phyloP scores from a whole-genome alignment of 257 asterid genomes.

The Gentiana straminea region DNA sequence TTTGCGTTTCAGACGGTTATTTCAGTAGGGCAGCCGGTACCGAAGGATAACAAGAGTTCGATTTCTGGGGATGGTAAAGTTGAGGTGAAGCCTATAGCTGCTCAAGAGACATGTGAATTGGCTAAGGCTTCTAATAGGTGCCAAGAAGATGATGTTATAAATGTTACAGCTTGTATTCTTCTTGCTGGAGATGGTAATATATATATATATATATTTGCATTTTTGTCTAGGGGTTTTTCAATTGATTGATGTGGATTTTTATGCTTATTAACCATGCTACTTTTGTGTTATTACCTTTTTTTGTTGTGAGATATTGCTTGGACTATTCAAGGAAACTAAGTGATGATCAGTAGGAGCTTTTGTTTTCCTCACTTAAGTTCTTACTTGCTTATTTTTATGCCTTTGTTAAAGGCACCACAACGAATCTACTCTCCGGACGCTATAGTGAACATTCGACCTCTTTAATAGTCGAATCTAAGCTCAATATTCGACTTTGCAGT shows the following conservation, averaged over 20 bases:
- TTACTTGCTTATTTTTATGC: no score
- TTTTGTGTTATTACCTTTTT: no score
- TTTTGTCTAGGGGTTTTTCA: neutral
- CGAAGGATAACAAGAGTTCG: neutral
- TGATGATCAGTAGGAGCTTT: no score
- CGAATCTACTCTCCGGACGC: no score
- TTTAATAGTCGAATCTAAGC: no score
- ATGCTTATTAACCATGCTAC: neutral
- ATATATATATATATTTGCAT: neutral
- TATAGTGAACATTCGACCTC: no score
- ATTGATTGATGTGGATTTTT: neutral
- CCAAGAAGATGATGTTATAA: slow-evolving; percentile 18
- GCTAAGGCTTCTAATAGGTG: slow-evolving; percentile 22
- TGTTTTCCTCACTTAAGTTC: no score
- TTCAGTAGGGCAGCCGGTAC: neutral
- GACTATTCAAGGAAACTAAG: no score
- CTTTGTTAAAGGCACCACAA: no score
- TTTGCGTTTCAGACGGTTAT: slow-evolving; percentile 1
- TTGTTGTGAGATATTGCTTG: no score
- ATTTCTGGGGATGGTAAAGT: slow-evolving; percentile 2
- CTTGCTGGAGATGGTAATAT: slow-evolving; percentile 28
- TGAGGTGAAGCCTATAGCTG: slow-evolving; percentile 2
- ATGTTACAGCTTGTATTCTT: slow-evolving; percentile 43
- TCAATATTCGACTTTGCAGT: no score
- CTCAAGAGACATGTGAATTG: slow-evolving; percentile 15